Evolutionary conservation across 2,329 filamentous ascomycete species (phyloP), one percentile per base, ranked within the genome.

Genomic region (Chaetothyriales sp.): DNA sequence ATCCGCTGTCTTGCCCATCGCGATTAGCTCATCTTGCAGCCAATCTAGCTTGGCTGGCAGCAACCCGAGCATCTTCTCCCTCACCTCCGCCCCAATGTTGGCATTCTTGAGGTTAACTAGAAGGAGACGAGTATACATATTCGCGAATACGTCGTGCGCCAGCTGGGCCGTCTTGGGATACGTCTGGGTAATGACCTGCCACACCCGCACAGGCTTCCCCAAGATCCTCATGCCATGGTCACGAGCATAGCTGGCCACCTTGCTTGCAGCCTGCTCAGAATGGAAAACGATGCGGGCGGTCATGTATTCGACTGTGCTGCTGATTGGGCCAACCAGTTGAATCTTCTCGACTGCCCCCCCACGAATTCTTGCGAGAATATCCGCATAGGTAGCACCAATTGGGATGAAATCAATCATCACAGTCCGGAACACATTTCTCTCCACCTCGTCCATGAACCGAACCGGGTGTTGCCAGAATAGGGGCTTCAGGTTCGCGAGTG

Each of bases 341-440:
- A 60, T 51, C 7, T 55, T 58, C 46, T 60, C 55, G 9, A 59
- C 6, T 6, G 54, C 36, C 20, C 58, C 58, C 22, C 57, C 54
- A 43, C 49, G 51, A 42, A 58, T 49, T 8, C 54, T 32, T 9
- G 18, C 44, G 9, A 60, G 53, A 20, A 59, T 49, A 20, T 59
- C 57, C 22, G 50, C 43, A 18, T 50, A 44, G 20, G 51, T 53
- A 25, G 54, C 54, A 22, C 49, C 52, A 2, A 52, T 25, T 2
- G 58, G 58, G 48, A 60, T 60, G 22, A 50, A 46, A 42, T 60
- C 55, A 18, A 60, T 52, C 58, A 59, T 59, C 46, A 60, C 57
- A 18, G 58, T 60, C 19, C 58, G 58, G 49, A 54, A 59, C 9
- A 53, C 44, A 36, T 60, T 54, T n/a, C 43, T 18, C 15, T 49